Percentiles rank a stretch among this genome's conserved stretches.
Evolutionary conservation across 768 basidiomycete genomes (phyloP).

Genomic region (Podaxis sp.): DNA sequence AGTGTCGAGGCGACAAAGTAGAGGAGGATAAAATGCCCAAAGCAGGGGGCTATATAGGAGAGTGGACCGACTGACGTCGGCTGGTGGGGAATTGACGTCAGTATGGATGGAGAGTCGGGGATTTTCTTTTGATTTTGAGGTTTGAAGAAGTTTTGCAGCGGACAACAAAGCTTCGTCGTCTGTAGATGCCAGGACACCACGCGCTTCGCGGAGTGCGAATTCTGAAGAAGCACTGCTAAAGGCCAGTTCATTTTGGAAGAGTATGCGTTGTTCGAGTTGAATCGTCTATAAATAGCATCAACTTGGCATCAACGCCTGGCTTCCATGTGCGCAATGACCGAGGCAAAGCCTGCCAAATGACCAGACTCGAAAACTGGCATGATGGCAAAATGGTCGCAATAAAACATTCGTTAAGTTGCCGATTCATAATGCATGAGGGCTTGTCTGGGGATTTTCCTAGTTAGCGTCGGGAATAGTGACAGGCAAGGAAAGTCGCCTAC

Average conservation of each 20-base stretch:
- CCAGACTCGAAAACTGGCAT: background rate
- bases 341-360: background rate
- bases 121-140: background rate
- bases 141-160: background rate
- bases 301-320: background rate
- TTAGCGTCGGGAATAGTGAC: too few species aligned
- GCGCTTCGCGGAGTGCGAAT: background rate
- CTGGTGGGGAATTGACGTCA: constrained; percentile 6
- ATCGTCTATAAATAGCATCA: background rate
- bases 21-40: background rate
- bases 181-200: background rate
- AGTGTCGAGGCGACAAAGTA: background rate
- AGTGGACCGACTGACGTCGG: background rate
- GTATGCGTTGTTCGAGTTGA: background rate
- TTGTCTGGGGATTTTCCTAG: too few species aligned
- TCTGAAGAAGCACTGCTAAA: background rate
- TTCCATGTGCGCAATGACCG: background rate
- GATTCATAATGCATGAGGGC: background rate
- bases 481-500: too few species aligned
- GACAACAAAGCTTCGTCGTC: background rate
- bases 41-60: background rate
- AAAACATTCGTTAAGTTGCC: too few species aligned
- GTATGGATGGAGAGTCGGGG: too few species aligned
- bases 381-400: too few species aligned
- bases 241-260: too few species aligned